These are phyloP conservation scores for Cutaneotrichosporon cutaneum DNA, from an alignment of 1,284 basidiomycete species.

Conservation along the genomic window DNA sequence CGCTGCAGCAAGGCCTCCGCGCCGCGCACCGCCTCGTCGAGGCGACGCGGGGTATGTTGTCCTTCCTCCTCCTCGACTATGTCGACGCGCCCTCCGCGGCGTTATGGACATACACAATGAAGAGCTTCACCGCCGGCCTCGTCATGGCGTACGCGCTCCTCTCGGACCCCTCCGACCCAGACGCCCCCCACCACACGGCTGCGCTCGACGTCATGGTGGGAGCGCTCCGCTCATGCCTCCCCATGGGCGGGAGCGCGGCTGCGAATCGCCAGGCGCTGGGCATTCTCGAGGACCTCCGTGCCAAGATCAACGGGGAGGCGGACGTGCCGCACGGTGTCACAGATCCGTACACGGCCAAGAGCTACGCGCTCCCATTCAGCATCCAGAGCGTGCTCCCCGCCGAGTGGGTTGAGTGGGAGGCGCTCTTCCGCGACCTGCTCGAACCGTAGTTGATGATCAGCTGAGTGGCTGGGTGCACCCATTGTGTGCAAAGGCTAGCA, in stretches of 20 bases:
- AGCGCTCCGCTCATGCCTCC: background rate
- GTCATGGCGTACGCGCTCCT: constrained; percentile 13
- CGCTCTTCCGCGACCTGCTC: constrained; percentile 11
- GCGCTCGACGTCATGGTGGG: constrained; percentile 11
- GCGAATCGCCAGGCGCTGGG: constrained; percentile 7
- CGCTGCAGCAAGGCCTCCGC: background rate
- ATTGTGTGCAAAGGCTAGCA: no score
- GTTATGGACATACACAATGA: constrained; percentile 12
- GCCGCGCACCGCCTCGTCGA: background rate
- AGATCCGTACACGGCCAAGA: constrained; percentile 1
- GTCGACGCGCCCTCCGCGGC: constrained; percentile 9
- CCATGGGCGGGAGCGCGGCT: background rate
- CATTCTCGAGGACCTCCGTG: constrained; percentile 5
- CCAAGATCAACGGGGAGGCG: background rate
- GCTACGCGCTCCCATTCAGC: background rate
- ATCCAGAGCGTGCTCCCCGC: background rate
- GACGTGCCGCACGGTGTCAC: background rate
- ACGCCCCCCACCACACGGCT: background rate
- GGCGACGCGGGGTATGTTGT: background rate
- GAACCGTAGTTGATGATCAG: background rate
- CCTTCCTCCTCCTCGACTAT: constrained; percentile 4
- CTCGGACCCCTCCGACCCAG: background rate
- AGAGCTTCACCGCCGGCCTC: constrained; percentile 9
- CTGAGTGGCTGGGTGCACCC: no score
- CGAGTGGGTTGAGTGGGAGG: constrained; percentile 16